These are phyloP conservation scores for Chlorella ohadii DNA, from an alignment of 139 green algal species.

Conservation along the genomic window DNA sequence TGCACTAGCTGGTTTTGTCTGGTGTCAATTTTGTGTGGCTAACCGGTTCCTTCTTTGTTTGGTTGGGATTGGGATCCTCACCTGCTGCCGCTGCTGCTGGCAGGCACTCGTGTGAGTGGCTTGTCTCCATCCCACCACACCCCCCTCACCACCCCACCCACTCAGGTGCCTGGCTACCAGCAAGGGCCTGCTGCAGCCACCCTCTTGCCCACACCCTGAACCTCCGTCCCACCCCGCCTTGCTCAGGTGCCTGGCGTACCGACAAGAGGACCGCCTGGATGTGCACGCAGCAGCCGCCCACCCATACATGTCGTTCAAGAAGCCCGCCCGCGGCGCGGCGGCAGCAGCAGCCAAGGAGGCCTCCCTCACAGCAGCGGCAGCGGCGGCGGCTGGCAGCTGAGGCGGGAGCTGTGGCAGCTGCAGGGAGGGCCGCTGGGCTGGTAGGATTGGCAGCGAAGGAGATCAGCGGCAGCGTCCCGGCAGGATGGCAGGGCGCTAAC, in stretches of 20 bases:
- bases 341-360: not conserved
- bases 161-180: too few species aligned
- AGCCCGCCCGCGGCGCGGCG: not conserved
- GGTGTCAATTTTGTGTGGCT: not conserved
- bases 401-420: not conserved
- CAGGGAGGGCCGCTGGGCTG: not conserved
- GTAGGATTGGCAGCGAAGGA: too few species aligned
- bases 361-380: not conserved
- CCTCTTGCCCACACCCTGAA: too few species aligned
- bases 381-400: not conserved
- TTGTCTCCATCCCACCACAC: too few species aligned
- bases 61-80: too few species aligned
- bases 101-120: too few species aligned
- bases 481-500: too few species aligned
- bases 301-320: slow-evolving; percentile 72
- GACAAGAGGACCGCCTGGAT: slow-evolving; percentile 68
- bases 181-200: too few species aligned
- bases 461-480: too few species aligned
- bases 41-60: not conserved
- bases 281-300: slow-evolving; percentile 71
- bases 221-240: too few species aligned
- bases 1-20: not conserved
- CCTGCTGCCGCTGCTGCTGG: too few species aligned
- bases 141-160: too few species aligned
- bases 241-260: slow-evolving; percentile 73